Base-by-base conservation (phyloP, 495 filamentous ascomycete species). In the Mytilinidion resinicola region DNA sequence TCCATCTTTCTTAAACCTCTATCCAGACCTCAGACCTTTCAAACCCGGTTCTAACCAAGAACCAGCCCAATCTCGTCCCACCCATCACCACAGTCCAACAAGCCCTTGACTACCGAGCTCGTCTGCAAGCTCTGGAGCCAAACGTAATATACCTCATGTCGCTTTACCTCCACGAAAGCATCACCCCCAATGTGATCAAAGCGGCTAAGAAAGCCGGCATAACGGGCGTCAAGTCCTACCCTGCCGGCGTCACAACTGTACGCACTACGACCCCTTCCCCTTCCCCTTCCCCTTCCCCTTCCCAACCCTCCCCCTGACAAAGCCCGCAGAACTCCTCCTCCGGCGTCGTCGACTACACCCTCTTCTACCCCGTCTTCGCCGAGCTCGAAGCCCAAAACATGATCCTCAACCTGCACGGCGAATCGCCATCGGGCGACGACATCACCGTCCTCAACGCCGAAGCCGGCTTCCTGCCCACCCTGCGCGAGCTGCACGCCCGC, bases 121-220 rank as follows among this genome's bases (percentile, higher is more conserved):
- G 77, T 9, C 79, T 96, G 49, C 73, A 80, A 62, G 76, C 79
- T 51, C 74, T 91, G 62, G 87, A 86, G 49, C 85, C 86, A 0
- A 78, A 81, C 37, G 85, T 96, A 43, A 84, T 80, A 55, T 96
- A 83, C 67, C 80, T 96, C 55, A 95, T 96, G 91, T 87, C 89
- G 4, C 78, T 96, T 25, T 96, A 93, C 69, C 82, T 95, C 37
- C 85, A 89, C 66, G 78, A 85, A 46, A 80, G 76, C 30, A 80
- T 96, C 50, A 95, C 87, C 3, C 87, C 91, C 6, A 86, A 87
- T 36, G 83, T 83, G 11, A 89, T 96, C 56, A 77, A 79, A 44
- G 82, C 87, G 63, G 90, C 90, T 25, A 85, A 84, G 66, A 70
- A 73, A 53, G 78, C 80, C 36, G 84, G 85, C 1, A 80, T 88